These are phyloP conservation scores for Turnera subulata DNA, from an alignment of 345 rosid genomes.

Conservation along the genomic window DNA sequence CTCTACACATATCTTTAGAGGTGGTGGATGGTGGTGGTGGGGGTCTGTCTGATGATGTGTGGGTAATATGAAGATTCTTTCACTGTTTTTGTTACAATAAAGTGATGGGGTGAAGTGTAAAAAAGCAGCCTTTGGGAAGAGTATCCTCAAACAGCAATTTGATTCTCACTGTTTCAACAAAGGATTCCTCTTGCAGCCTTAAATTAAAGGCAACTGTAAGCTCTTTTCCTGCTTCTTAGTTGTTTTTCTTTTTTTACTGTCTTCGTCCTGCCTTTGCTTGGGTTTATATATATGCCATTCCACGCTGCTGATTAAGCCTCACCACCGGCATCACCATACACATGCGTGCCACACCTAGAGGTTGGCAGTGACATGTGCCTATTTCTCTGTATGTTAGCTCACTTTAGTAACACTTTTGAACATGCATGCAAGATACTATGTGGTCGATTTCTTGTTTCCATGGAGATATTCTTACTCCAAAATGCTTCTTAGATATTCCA, in stretches of 20 bases:
- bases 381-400: too few relatives aligned
- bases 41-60: slow-evolving; percentile 7
- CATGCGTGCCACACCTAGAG: too few relatives aligned
- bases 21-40: slow-evolving; percentile 6
- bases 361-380: too few relatives aligned
- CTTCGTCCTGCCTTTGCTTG: too few relatives aligned
- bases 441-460: too few relatives aligned
- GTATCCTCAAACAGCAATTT: slow-evolving; percentile 27
- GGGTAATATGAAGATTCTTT: slow-evolving; percentile 32
- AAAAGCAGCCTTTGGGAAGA: slow-evolving; percentile 31
- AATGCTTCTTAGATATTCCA: too few relatives aligned
- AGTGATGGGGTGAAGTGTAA: slow-evolving; percentile 17
- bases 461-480: too few relatives aligned
- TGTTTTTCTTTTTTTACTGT: slow-evolving; percentile 10
- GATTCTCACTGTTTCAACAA: slow-evolving; percentile 28
- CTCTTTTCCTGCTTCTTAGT: slow-evolving; percentile 16
- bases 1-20: slow-evolving; percentile 9
- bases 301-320: not conserved
- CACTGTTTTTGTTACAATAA: slow-evolving; percentile 15
- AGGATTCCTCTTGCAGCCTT: slow-evolving; percentile 39
- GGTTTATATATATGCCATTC: too few relatives aligned
- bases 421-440: too few relatives aligned
- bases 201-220: slow-evolving; percentile 10
- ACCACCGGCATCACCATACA: not conserved
- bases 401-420: too few relatives aligned